Evolutionary conservation across 345 rosid species (phyloP).

Genomic region (Heritiera littoralis): DNA sequence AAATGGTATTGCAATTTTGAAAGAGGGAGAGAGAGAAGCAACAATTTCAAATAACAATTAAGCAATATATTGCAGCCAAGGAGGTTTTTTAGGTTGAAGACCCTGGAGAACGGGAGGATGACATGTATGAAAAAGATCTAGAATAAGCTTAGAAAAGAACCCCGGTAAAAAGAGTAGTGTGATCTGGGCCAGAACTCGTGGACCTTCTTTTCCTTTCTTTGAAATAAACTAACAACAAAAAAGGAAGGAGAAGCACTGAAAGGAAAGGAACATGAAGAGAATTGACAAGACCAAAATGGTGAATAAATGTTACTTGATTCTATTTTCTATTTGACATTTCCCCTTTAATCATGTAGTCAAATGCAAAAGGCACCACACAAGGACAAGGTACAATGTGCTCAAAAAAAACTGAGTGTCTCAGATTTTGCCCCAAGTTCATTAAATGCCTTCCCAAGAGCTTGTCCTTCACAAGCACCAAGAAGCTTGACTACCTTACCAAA

Average conservation of each 20-base stretch:
- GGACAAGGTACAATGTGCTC: background rate
- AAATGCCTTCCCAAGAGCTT: constrained; percentile 81
- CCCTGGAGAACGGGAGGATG: background rate
- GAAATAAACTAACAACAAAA: background rate
- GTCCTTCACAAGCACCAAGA: constrained; percentile 90
- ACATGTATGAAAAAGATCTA: background rate
- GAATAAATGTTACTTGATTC: background rate
- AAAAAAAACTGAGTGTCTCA: constrained; percentile 46
- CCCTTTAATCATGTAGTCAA: background rate
- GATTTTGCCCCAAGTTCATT: constrained; percentile 89
- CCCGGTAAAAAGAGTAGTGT: background rate
- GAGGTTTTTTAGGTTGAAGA: background rate
- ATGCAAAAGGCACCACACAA: background rate
- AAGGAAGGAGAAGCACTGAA: background rate
- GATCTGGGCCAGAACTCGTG: background rate
- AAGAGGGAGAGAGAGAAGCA: background rate
- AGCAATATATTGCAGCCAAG: background rate
- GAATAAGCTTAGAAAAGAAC: background rate
- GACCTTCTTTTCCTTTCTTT: background rate
- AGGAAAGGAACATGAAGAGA: background rate
- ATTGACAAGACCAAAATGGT: background rate
- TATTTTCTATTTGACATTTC: background rate
- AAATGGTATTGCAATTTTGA: background rate
- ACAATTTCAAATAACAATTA: background rate
- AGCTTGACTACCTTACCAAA: constrained; percentile 94